Percentiles rank a stretch among this genome's conserved stretches.
Conservation (phyloP, 2,329 filamentous ascomycete species). For the Colletotrichum aenigma region DNA sequence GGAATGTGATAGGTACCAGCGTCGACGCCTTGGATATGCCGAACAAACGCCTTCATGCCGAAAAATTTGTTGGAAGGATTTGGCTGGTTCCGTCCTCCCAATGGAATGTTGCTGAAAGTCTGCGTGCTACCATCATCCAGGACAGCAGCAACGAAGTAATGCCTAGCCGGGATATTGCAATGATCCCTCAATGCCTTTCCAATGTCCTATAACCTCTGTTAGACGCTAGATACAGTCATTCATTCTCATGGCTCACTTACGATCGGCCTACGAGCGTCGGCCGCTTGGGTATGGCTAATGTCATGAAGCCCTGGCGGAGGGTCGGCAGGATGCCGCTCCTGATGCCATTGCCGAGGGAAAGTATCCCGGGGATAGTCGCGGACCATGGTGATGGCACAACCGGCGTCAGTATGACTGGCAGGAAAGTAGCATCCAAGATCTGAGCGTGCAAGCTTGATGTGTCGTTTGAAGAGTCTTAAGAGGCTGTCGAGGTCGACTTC, state of each 20-base stretch:
- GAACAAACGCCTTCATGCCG: conserved; percentile 43
- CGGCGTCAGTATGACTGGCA: neutral
- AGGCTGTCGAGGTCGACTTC: neutral
- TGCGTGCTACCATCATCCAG: conserved; percentile 50
- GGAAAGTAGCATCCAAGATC: neutral
- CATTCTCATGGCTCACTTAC: neutral
- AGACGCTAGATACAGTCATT: neutral
- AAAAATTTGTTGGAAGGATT: conserved; percentile 51
- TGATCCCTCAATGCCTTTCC: conserved; percentile 55
- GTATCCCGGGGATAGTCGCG: conserved; percentile 43
- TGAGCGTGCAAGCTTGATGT: neutral
- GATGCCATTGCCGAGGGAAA: conserved; percentile 38
- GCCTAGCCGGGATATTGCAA: conserved; percentile 54
- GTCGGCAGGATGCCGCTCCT: conserved; percentile 27
- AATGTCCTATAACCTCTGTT: conserved; percentile 44
- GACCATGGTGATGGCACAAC: conserved; percentile 37
- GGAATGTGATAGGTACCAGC: conserved; percentile 35
- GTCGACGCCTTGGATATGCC: conserved; percentile 38
- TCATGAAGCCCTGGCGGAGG: conserved; percentile 11
- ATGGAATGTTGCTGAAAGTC: conserved; percentile 38
- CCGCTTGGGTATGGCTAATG: conserved; percentile 16
- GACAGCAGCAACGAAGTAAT: conserved; percentile 58
- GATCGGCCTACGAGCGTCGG: conserved; percentile 18
- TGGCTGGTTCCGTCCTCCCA: conserved; percentile 38
- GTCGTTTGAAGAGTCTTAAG: neutral